Evolutionary conservation across 2,329 filamentous ascomycete species (phyloP).

Genomic region (Fusarium sambucinum): DNA sequence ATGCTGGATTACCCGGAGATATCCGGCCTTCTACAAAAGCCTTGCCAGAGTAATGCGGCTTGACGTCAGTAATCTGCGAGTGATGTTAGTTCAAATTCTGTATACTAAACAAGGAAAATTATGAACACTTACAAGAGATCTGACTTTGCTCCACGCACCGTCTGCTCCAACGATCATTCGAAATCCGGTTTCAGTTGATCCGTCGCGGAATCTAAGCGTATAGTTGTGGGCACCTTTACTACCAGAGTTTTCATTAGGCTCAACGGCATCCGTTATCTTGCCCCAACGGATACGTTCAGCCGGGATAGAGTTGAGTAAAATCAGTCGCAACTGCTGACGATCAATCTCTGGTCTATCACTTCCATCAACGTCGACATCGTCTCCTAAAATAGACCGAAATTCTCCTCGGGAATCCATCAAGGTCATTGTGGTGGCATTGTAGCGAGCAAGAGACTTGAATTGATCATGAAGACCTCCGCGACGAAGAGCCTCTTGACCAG

Average conservation of each 20-base stretch:
- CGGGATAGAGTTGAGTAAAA: conserved; percentile 1
- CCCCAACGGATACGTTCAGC: conserved; percentile 4
- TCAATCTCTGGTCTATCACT: conserved; percentile 9
- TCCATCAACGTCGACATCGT: neutral
- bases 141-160: conserved; percentile 15
- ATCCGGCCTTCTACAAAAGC: conserved; percentile 2
- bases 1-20: neutral
- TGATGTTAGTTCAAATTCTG: accelerated
- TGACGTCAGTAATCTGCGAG: neutral
- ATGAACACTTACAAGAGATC: neutral
- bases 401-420: conserved; percentile 8
- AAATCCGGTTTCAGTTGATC: conserved; percentile 1
- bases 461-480: neutral
- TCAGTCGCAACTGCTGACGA: neutral
- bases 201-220: conserved; percentile 4
- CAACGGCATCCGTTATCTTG: neutral
- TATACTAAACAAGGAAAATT: accelerated
- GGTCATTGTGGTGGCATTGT: conserved; percentile 1
- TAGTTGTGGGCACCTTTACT: neutral
- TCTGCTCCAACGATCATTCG: conserved; percentile 13
- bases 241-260: accelerated
- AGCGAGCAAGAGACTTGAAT: conserved; percentile 9
- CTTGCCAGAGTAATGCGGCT: neutral
- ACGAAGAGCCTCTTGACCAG: conserved; percentile 7
- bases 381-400: neutral